Evolutionary conservation across 495 filamentous ascomycete genomes (phyloP).

Genomic region (Astrothelium subdiscretum): DNA sequence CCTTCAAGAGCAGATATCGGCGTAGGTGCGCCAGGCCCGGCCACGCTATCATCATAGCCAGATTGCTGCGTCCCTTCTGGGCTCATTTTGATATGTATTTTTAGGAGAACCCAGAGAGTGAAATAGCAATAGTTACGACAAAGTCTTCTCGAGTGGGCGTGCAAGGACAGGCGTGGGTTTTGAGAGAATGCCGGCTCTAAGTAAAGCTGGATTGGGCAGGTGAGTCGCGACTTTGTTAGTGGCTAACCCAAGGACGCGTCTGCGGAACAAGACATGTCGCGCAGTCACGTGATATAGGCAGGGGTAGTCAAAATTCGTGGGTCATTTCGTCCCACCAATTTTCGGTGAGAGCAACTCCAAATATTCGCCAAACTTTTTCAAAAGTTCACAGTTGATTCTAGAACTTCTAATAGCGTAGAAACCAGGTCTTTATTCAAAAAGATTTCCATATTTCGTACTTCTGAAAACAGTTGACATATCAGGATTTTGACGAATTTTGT

Average conservation of each 20-base stretch:
- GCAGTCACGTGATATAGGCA: background rate
- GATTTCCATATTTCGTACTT: too few species aligned
- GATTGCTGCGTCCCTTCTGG: slow-evolving; percentile 48
- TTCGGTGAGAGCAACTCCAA: background rate
- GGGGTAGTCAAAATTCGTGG: background rate
- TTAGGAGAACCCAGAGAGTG: too few species aligned
- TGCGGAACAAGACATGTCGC: background rate
- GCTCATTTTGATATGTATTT: slow-evolving; percentile 36
- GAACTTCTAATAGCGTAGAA: too few species aligned
- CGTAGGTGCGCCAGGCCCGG: slow-evolving; percentile 86
- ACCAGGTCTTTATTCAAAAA: too few species aligned
- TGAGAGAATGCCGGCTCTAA: background rate
- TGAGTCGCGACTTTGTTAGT: background rate
- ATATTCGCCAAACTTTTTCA: too few species aligned
- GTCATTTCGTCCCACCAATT: background rate
- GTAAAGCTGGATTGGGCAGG: background rate
- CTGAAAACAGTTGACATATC: too few species aligned
- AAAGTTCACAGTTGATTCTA: too few species aligned
- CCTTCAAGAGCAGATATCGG: slow-evolving; percentile 83
- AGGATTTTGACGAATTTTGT: too few species aligned
- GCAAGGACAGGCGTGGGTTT: background rate
- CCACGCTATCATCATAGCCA: slow-evolving; percentile 48
- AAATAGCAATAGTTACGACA: background rate
- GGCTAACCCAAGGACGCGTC: background rate
- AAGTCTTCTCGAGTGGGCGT: background rate